These are phyloP conservation scores for Cryphonectria parasitica DNA, from an alignment of 2,329 filamentous ascomycete genomes.

Conservation along the genomic window DNA sequence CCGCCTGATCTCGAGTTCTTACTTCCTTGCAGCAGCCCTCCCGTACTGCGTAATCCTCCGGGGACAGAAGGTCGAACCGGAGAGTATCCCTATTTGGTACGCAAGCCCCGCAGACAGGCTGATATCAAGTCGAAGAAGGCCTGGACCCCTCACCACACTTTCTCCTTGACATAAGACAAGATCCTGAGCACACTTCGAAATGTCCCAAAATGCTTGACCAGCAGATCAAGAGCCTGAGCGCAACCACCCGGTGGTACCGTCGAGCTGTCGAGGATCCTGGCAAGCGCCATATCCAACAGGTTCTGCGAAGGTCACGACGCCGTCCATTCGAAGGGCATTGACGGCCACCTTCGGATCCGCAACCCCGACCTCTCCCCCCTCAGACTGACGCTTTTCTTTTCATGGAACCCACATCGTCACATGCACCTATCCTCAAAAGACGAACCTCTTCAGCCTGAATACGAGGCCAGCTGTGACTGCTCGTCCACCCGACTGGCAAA, in stretches of 20 bases:
- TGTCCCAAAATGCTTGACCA: constrained; percentile 11
- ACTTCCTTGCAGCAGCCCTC: constrained; percentile 9
- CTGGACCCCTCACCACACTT: constrained; percentile 23
- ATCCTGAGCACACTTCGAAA: not conserved
- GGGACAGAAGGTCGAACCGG: constrained; percentile 15
- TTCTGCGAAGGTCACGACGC: not conserved
- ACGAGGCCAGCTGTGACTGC: not conserved
- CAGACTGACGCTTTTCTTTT: not conserved
- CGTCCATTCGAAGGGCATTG: not conserved
- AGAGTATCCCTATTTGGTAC: constrained; percentile 20
- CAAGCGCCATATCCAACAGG: constrained; percentile 1
- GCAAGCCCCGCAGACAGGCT: constrained; percentile 24
- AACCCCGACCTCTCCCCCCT: not conserved
- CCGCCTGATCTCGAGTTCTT: not conserved
- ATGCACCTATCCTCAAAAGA: not conserved
- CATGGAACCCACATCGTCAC: not conserved
- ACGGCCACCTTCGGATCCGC: not conserved
- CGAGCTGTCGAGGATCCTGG: not conserved
- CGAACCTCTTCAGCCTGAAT: not conserved
- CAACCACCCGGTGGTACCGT: constrained; percentile 1
- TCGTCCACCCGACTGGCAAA: not conserved
- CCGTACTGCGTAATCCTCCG: constrained; percentile 8
- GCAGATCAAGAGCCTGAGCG: not conserved
- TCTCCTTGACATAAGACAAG: constrained; percentile 10
- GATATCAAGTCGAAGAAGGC: constrained; percentile 15